Conservation (phyloP, 352 stramenopile species). For the Pythium brachiatum region DNA sequence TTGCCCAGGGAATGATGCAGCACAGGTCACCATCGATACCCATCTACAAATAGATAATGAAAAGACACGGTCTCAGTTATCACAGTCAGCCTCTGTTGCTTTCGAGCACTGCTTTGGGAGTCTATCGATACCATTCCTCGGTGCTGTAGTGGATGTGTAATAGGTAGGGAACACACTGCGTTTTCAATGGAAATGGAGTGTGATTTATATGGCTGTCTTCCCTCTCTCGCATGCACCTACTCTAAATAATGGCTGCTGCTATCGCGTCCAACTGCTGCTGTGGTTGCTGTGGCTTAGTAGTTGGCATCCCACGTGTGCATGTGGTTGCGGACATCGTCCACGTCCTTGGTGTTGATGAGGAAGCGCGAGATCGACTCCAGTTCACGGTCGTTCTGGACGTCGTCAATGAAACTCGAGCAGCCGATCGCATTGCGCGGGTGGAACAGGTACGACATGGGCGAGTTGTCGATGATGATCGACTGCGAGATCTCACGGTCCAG, state of each 20-base stretch:
- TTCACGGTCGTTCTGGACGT: slow-evolving; percentile 85
- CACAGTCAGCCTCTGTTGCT: too few species aligned
- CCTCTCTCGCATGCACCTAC: not conserved
- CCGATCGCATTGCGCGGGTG: slow-evolving; percentile 90
- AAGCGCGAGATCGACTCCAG: slow-evolving; percentile 84
- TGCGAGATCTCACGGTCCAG: slow-evolving; percentile 92
- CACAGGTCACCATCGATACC: not conserved
- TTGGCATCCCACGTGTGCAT: slow-evolving; percentile 67
- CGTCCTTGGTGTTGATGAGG: slow-evolving; percentile 44
- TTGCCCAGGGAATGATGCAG: not conserved
- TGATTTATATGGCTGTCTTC: not conserved
- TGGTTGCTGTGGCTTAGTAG: slow-evolving; percentile 34
- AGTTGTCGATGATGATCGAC: slow-evolving; percentile 99
- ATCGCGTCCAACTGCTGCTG: not conserved
- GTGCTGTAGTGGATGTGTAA: too few species aligned
- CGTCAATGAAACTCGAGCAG: slow-evolving; percentile 90
- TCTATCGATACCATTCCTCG: too few species aligned
- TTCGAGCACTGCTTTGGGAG: too few species aligned
- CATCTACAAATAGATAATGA: slow-evolving; percentile 1
- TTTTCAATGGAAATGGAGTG: not conserved
- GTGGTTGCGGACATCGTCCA: slow-evolving; percentile 66
- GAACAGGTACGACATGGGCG: slow-evolving; percentile 97
- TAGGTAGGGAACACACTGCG: too few species aligned
- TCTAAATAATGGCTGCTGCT: not conserved
- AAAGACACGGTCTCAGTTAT: not conserved